phyloP scores from a whole-genome alignment of 306 rosid genomes.

The Spatholobus suberectus region DNA sequence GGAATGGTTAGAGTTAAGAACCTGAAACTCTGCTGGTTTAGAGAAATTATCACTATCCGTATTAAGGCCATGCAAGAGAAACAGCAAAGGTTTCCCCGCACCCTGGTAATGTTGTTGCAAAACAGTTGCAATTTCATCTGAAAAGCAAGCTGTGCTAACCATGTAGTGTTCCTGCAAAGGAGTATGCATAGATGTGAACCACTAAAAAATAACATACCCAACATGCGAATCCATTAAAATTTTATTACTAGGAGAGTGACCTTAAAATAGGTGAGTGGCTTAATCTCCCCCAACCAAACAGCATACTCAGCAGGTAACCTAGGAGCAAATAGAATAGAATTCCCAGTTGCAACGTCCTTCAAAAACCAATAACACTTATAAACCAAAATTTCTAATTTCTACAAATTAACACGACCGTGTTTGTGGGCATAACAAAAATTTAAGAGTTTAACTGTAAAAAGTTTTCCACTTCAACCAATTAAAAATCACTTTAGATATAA shows the following conservation, averaged over 20 bases:
- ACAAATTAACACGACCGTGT: neutral
- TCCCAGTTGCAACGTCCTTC: slow-evolving; percentile 78
- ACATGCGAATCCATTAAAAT: neutral
- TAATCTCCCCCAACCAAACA: slow-evolving; percentile 89
- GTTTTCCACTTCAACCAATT: neutral
- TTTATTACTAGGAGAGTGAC: slow-evolving; percentile 43
- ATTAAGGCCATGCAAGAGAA: slow-evolving; percentile 84
- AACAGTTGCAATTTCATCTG: slow-evolving; percentile 62
- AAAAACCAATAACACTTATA: slow-evolving; percentile 27
- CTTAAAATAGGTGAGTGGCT: slow-evolving; percentile 64
- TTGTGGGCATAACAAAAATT: neutral
- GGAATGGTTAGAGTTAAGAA: slow-evolving; percentile 34
- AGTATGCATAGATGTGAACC: slow-evolving; percentile 37
- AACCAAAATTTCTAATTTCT: neutral
- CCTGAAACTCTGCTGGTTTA: slow-evolving; percentile 84
- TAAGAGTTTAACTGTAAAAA: neutral
- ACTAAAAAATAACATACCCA: slow-evolving; percentile 1
- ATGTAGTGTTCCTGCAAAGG: slow-evolving; percentile 73
- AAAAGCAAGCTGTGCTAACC: slow-evolving; percentile 56
- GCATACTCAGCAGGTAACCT: slow-evolving; percentile 85
- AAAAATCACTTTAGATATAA: neutral
- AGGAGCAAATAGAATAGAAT: slow-evolving; percentile 77
- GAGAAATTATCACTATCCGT: slow-evolving; percentile 77
- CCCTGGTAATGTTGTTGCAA: slow-evolving; percentile 61
- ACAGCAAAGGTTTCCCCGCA: slow-evolving; percentile 64